Conservation (phyloP, 257 asterid genomes). For the Petunia secreta region DNA sequence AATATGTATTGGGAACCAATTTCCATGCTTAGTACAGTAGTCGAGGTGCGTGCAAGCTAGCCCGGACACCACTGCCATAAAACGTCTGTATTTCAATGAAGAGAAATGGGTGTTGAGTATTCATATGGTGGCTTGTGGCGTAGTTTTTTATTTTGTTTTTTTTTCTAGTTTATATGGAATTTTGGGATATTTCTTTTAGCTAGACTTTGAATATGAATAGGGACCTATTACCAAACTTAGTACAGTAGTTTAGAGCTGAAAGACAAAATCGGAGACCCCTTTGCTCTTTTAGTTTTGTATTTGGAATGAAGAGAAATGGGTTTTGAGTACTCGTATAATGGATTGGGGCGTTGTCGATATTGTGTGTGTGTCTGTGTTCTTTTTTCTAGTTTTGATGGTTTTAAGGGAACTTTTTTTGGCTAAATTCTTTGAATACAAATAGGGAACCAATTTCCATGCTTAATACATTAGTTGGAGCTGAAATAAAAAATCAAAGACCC, state of each 20-base stretch:
- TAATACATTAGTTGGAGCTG: background rate
- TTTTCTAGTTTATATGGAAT: background rate
- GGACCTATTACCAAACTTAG: background rate
- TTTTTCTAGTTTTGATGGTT: background rate
- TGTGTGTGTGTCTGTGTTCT: background rate
- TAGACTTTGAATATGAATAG: background rate
- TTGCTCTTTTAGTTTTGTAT: background rate
- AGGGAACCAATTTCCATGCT: background rate
- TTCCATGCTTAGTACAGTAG: background rate
- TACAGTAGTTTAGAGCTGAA: background rate
- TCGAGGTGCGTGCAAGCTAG: too few relatives aligned
- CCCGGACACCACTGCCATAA: too few relatives aligned
- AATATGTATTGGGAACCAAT: background rate
- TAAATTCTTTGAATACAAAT: background rate
- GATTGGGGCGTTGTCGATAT: background rate
- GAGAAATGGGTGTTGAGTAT: too few relatives aligned
- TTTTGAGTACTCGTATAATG: background rate
- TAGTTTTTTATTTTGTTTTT: too few relatives aligned
- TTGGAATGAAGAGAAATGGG: background rate
- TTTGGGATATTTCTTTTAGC: background rate
- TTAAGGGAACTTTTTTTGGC: background rate
- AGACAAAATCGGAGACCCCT: background rate
- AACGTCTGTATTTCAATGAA: too few relatives aligned
- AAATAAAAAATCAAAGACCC: background rate
- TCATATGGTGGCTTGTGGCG: too few relatives aligned